Base-by-base conservation (phyloP, 2,329 filamentous ascomycete species). In the Pseudogymnoascus sp. region DNA sequence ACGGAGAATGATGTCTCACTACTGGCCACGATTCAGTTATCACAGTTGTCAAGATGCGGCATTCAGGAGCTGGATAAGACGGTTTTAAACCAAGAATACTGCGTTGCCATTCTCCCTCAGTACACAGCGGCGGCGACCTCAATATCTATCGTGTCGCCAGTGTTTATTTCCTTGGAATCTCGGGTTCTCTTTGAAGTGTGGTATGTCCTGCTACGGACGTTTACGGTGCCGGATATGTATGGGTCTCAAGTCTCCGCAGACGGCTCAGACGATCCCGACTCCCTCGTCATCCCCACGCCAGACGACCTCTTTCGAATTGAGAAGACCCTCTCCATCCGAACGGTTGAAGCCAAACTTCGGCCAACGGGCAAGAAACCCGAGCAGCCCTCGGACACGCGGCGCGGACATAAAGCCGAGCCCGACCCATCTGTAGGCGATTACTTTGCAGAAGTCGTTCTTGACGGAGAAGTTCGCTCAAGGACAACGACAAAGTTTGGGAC, bases 121-220 rank as follows among this genome's bases (percentile, higher is more conserved):
- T 97, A 99, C 75, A 87, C 91, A 0, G 82, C 89, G 8, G 86
- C 85, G 18, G 84, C 90, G 1, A 88, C 85, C 2, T 83, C 88
- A 16, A 80, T 93, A 63, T 88, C 89, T 5, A 84, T 93, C 29
- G 87, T 91, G 65, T 86, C 90, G n/a, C 93, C 95, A 0, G 87
- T 97, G 37, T 97, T 96, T 73, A 80, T 99, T 36, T 89, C 91
- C 3, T 77, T 97, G 51, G 93, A 97, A 69, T 93, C 86, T 26
- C 85, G 93, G 45, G 86, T 96, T 5, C 80, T 96, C n/a, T 96
- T 96, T 70, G 95, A 99, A 73, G 95, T 97, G 11, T 99, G 95
- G 95, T 93, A 96, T 71, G 93, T 96, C 5, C 79, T 99, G 8
- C 76, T 99, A 31, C 86, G 93, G 66, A 92, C 93, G 0, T 97